Evolutionary conservation across 2,329 filamentous ascomycete genomes (phyloP), one percentile per base, ranked within the genome.

Genomic region (Colletotrichum siamense): DNA sequence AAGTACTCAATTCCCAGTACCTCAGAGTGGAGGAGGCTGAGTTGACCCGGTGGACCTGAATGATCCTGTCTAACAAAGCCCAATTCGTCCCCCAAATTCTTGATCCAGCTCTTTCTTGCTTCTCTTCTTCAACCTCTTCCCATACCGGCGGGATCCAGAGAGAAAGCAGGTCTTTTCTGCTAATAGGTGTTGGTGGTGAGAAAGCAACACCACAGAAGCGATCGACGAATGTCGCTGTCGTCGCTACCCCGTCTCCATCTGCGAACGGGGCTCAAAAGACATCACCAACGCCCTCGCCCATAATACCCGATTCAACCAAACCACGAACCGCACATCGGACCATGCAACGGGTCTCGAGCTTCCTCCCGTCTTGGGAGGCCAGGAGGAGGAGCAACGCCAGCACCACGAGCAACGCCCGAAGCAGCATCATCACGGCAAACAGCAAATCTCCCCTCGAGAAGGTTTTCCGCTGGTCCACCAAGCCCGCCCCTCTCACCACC

Each of bases 401-500:
- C 28, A 69, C 64, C 5, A 65, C 73, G 22, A 76, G 64, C 57
- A 69, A 69, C 22, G 59, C 57, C 32, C 70, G 73, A 52, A 73
- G 64, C 73, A 76, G 73, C 49, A 69, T 76, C 44, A 59, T 69
- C 49, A 82, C 78, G 71, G 75, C 79, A 75, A 80, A 79, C 62
- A 78, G 78, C 71, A 79, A 82, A 69, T 81, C 77, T 65, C 83
- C 82, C 52, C 78, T 82, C 79, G 82, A 84, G 65, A 82, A 82
- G 75, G 82, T 89, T 36, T 88, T 88, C 75, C 84, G 85, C 66
- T 88, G 87, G 87, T 84, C 87, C 79, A 82, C 84, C 80, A 79
- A 85, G 83, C 83, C 93, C 75, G 89, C 91, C 49, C 93, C 93
- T 5, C 90, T 94, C 26, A 73, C 57, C 32, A 69, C 70, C 26